phyloP scores from a whole-genome alignment of 768 basidiomycete species.

The Pisolithus albus region DNA sequence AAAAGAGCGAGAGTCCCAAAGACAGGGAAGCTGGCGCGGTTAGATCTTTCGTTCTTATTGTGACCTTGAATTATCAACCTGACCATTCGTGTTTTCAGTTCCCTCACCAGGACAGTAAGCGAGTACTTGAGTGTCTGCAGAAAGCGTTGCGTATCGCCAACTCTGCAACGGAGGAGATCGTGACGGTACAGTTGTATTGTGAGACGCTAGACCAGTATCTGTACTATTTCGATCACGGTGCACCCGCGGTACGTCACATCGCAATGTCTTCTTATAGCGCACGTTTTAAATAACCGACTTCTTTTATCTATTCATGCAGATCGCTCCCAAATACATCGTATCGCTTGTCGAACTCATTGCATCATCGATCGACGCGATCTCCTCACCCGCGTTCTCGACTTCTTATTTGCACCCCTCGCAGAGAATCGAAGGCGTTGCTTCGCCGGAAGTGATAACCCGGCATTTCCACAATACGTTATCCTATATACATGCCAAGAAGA shows the following conservation, averaged over 20 bases:
- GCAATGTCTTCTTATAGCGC: neutral
- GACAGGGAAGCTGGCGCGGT: conserved; percentile 44
- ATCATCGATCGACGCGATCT: conserved; percentile 86
- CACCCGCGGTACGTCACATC: conserved; percentile 66
- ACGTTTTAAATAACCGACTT: neutral
- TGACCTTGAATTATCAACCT: neutral
- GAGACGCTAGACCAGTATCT: conserved; percentile 95
- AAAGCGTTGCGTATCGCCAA: conserved; percentile 95
- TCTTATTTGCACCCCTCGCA: conserved; percentile 80
- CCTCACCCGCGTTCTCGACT: conserved; percentile 42
- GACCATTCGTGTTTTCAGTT: conserved; percentile 38
- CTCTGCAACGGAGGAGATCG: conserved; percentile 93
- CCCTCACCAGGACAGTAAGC: conserved; percentile 91
- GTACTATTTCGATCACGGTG: conserved; percentile 91
- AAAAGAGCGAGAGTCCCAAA: conserved; percentile 31
- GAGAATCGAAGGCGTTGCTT: conserved; percentile 86
- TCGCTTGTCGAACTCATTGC: conserved; percentile 94
- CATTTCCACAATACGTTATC: conserved; percentile 89
- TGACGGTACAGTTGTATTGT: conserved; percentile 92
- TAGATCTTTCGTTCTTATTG: conserved; percentile 23
- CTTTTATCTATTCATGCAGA: conserved; percentile 36
- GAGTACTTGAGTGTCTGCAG: conserved; percentile 95
- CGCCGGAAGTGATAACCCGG: conserved; percentile 87
- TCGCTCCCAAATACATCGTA: conserved; percentile 94
- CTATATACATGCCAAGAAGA: conserved; percentile 77